phyloP scores from a whole-genome alignment of 208 protist genomes.

The Herpetomonas samuelpessoai region DNA sequence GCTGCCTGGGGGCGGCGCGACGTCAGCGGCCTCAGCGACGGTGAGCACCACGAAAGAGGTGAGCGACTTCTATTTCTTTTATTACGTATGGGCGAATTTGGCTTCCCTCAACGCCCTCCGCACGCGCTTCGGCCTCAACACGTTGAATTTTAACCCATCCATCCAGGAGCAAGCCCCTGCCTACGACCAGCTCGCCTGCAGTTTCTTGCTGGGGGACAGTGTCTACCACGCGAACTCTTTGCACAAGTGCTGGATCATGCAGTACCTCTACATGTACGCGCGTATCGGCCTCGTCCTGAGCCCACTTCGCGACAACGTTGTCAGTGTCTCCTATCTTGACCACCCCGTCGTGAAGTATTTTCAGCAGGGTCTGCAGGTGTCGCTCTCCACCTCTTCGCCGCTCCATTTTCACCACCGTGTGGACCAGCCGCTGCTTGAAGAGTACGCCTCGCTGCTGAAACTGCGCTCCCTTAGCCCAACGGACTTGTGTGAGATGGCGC shows the following conservation, averaged over 20 bases:
- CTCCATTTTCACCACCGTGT: slow-evolving; percentile 87
- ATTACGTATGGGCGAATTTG: slow-evolving; percentile 98
- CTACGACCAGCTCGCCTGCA: slow-evolving; percentile 92
- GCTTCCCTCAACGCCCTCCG: slow-evolving; percentile 95
- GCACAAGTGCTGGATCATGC: slow-evolving; percentile 93
- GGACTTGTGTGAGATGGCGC: slow-evolving; percentile 82
- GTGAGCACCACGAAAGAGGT: slow-evolving; percentile 15
- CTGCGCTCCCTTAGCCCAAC: slow-evolving; percentile 67
- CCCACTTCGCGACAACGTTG: slow-evolving; percentile 96
- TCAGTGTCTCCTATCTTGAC: slow-evolving; percentile 95
- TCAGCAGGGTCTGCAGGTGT: slow-evolving; percentile 94
- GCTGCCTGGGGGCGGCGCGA: not conserved
- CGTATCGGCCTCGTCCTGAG: slow-evolving; percentile 97
- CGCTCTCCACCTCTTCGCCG: slow-evolving; percentile 97
- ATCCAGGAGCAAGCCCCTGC: slow-evolving; percentile 79
- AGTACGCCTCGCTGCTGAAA: slow-evolving; percentile 90
- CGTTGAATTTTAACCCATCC: slow-evolving; percentile 93
- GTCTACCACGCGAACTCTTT: slow-evolving; percentile 97
- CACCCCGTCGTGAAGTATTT: slow-evolving; percentile 96
- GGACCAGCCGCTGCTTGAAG: slow-evolving; percentile 80
- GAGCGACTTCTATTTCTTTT: slow-evolving; percentile 98
- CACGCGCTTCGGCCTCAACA: slow-evolving; percentile 63
- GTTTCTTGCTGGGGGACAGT: slow-evolving; percentile 93
- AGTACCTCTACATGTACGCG: slow-evolving; percentile 98
- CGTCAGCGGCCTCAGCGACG: not conserved